phyloP scores from a whole-genome alignment of 2,329 filamentous ascomycete genomes.

The Neophaeococcomyces mojaviensis region DNA sequence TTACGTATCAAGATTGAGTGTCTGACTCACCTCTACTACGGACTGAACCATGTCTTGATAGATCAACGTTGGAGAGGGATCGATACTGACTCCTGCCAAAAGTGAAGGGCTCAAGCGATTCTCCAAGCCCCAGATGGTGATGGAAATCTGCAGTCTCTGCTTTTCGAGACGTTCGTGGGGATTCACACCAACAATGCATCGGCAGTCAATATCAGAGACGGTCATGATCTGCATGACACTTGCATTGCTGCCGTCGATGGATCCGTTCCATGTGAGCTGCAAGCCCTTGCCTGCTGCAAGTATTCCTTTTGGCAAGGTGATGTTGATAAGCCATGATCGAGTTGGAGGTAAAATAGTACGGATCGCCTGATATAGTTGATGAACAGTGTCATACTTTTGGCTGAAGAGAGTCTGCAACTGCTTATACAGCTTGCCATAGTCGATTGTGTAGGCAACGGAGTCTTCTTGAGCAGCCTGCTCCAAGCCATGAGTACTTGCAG shows the following conservation, averaged over 20 bases:
- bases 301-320: slow-evolving; percentile 37
- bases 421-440: slow-evolving; percentile 42
- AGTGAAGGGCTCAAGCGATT: slow-evolving; percentile 12
- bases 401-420: slow-evolving; percentile 26
- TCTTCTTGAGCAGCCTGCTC: slow-evolving; percentile 36
- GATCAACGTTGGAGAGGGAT: slow-evolving; percentile 8
- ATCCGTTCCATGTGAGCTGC: slow-evolving; percentile 27
- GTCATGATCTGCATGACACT: slow-evolving; percentile 28
- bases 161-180: slow-evolving; percentile 45
- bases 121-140: slow-evolving; percentile 24
- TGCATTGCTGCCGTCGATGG: slow-evolving; percentile 14
- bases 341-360: neutral
- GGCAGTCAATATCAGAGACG: slow-evolving; percentile 37
- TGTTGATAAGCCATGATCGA: slow-evolving; percentile 12
- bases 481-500: slow-evolving; percentile 28
- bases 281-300: slow-evolving; percentile 38
- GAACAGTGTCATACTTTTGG: slow-evolving; percentile 9
- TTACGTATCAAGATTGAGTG: slow-evolving; percentile 4
- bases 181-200: slow-evolving; percentile 46
- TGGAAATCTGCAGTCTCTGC: slow-evolving; percentile 39
- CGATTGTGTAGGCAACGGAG: slow-evolving; percentile 38
- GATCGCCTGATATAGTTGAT: slow-evolving; percentile 9
- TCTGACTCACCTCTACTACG: slow-evolving; percentile 31
- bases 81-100: slow-evolving; percentile 3
- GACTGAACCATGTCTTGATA: slow-evolving; percentile 34